Base-by-base conservation (phyloP, 73 alveolate species). In the Paramecium biaurelia region DNA sequence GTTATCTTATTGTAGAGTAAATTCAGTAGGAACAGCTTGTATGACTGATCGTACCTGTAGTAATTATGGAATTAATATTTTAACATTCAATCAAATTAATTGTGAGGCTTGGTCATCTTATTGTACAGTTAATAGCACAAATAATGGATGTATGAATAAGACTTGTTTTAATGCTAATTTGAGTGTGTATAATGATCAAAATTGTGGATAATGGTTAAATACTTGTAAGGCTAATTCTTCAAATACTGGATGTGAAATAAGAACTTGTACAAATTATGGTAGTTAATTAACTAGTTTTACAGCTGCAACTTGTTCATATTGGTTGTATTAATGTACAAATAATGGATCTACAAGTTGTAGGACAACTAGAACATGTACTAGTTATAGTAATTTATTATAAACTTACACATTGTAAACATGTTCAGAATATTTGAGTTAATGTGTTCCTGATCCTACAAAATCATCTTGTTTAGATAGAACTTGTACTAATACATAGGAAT, bases 241-340 rank as follows among this genome's bases (percentile, higher is more conserved):
- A 11, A 34, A 32, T 14, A 72, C 59, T 10, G 86, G 59, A 72
- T 72, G 86, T n/a, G 38, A 72, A 72, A 35, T 38, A 34, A 72
- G 86, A 45, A 41, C 90, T 23, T 72, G 86, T n/a, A 34, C 86
- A 12, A 35, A 38, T 72, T 72, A 72, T 72, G 86, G 86, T 15
- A 72, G 7, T 72, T 14, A 34, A 32, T 72, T 38, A 72, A 42
- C 86, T 2, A 72, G 57, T 28, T 34, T 38, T 38, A 72, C 86
- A 15, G 32, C 90, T n/a, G 18, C 90, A 23, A 42, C 70, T 0
- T 79, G 90, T 45, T 41, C 76, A n/a, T 72, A 32, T 35, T 38
- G 56, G 59, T 37, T 35, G 11, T 72, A 32, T 38, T 15, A 72
- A 12, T 72, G 86, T 20, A 38, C 59, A 0, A 38, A 21, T 43